Evolutionary conservation across 2,329 filamentous ascomycete genomes (phyloP), one percentile per base, ranked within the genome.

Genomic region (Phyllosticta capitalensis): DNA sequence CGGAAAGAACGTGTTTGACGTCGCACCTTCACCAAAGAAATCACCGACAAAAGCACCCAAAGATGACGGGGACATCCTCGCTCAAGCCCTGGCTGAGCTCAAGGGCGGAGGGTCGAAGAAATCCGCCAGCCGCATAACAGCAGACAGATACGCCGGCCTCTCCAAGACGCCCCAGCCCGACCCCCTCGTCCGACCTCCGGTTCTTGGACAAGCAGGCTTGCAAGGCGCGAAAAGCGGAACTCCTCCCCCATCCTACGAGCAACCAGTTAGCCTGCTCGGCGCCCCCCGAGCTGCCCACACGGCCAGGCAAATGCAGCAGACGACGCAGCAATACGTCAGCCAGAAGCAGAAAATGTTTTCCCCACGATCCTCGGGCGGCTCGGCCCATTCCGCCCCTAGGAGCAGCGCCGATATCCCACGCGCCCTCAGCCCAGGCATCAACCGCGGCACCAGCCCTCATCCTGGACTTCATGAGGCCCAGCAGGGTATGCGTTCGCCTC

Each of bases 1-100:
- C 58, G 94, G 94, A 7, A 90, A 95, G 67, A 99, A 99, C 67
- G 90, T 99, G 10, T 96, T 99, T 67, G 86, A 95, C 60, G 92
- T 99, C 9, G 88, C 89, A 12, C 88, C 88, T 9, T 87, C 90
- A 0, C 89, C 92, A 61, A 65, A 67, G 26, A 71, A 71, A 49
- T 4, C 38, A n/a, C 38, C 38, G 1, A n/a, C 38, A n/a, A 45
- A 45, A 45, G 72, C 81, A 80, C 61, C 64, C 22, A 66, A 66
- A 54, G 86, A 89, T 26, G 87, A 90, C 22, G 74, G 81, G 17
- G 94, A 99, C 67, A 94, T 94, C 0, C 96, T 99, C 68, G 94
- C 92, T 2, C 83, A 89, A 66, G 95, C 94, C 22, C 80, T 99
- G 7, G 94, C 92, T 10, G 92, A 99, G 68, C 80, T 99, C 38